A percentile compares a stretch with the other conserved stretches of the same genome.
phyloP scores from a whole-genome alignment of 2,329 filamentous ascomycete species.

The Paraconiothyrium sp. region DNA sequence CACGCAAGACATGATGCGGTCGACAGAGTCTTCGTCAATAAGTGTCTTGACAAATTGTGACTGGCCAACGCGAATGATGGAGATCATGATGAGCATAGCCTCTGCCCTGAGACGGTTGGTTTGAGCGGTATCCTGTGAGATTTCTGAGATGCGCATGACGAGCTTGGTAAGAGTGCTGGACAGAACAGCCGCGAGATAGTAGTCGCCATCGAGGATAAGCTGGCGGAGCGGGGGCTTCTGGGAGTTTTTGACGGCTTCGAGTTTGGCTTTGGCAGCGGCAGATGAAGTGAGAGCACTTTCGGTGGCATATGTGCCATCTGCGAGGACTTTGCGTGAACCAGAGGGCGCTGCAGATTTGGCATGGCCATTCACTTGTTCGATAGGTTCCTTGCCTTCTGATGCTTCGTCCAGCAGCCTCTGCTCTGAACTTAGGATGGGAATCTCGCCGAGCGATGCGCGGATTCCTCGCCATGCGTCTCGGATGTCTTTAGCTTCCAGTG shows the following conservation, averaged over 20 bases:
- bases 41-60: conserved; percentile 98
- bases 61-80: conserved; percentile 95
- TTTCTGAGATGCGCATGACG: conserved; percentile 96
- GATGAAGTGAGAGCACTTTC: conserved; percentile 95
- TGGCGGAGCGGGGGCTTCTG: conserved; percentile 95
- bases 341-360: conserved; percentile 78
- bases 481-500: conserved; percentile 91
- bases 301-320: conserved; percentile 96
- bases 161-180: conserved; percentile 96
- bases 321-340: conserved; percentile 89
- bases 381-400: conserved; percentile 65
- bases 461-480: conserved; percentile 97
- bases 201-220: conserved; percentile 92
- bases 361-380: conserved; percentile 81
- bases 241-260: conserved; percentile 96
- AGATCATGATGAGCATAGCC: conserved; percentile 99
- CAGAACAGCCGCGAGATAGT: conserved; percentile 94
- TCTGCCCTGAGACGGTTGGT: conserved; percentile 95
- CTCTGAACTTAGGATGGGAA: conserved; percentile 94
- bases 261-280: conserved; percentile 85
- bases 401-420: conserved; percentile 89
- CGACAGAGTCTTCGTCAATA: conserved; percentile 98
- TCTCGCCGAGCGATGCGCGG: conserved; percentile 91
- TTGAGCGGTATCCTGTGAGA: conserved; percentile 83
- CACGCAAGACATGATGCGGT: conserved; percentile 97